Evolutionary conservation across 805 yeast genomes (phyloP).

Genomic region (Starmerella lactis-condensi): DNA sequence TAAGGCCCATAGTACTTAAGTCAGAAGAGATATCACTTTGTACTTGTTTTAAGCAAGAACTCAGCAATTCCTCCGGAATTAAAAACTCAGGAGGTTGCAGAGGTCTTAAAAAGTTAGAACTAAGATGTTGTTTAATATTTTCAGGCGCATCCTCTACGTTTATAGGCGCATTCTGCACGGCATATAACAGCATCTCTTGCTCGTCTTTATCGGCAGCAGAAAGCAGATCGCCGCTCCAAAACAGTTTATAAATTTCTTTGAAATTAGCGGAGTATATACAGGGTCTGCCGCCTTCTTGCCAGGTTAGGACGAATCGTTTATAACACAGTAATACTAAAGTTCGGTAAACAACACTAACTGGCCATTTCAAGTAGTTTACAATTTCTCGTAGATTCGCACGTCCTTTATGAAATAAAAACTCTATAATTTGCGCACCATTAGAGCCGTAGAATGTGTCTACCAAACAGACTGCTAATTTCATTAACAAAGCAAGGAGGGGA

Average conservation of each 20-base stretch:
- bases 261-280: conserved; percentile 44
- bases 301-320: conserved; percentile 51
- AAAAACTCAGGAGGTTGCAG: conserved; percentile 25
- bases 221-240: conserved; percentile 66
- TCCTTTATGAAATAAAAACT: conserved; percentile 47
- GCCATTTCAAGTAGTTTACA: conserved; percentile 29
- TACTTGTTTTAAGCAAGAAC: conserved; percentile 10
- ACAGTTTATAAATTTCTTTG: conserved; percentile 40
- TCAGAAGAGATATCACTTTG: conserved; percentile 28
- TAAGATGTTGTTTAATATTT: conserved; percentile 25
- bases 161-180: conserved; percentile 1
- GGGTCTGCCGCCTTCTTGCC: conserved; percentile 29
- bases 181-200: neutral
- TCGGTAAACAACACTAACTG: conserved; percentile 36
- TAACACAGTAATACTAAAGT: conserved; percentile 63
- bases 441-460: too few relatives aligned
- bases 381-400: conserved; percentile 42
- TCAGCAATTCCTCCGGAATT: conserved; percentile 16
- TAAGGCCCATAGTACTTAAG: conserved; percentile 41
- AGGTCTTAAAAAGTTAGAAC: conserved; percentile 35
- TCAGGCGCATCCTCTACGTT: conserved; percentile 20
- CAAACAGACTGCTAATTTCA: too few relatives aligned
- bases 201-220: conserved; percentile 31
- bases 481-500: too few relatives aligned
- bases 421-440: conserved; percentile 45